Evolutionary conservation across 2,329 filamentous ascomycete species (phyloP), one percentile per base, ranked within the genome.

Genomic region (Periglandula ipomoeae): DNA sequence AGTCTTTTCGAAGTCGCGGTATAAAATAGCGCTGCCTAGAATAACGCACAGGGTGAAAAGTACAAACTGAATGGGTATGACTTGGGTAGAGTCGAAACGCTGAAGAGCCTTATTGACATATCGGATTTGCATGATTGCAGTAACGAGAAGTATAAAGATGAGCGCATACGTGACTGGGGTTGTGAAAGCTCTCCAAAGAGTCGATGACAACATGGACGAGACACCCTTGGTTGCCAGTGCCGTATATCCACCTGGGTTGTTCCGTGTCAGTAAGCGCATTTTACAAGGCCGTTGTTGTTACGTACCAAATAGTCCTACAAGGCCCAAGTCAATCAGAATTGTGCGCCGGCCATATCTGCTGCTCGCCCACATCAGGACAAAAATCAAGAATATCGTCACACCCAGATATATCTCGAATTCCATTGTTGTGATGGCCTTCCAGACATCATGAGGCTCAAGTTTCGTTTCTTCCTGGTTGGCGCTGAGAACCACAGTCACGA

Each of bases 31-130:
- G 59, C 90, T 96, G 49, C 93, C 93, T 46, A 95, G 76, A 57
- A 98, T 97, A 53, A 97, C 93, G 5, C 87, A 95, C 7, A 98
- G 75, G 0, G 93, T 98, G 65, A 98, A 98, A 54, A 94, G 79
- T 44, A 98, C 93, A 59, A 98, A 98, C 61, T 98, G 93, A 13
- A 93, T 93, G 0, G 93, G 93, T 54, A 98, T 98, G 57, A 98
- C 93, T 64, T 96, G 89, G 0, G 93, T 98, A 6, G 93, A 95
- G 65, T 96, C 89, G 70, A 97, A 98, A 42, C 87, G 82, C 64
- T 96, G 90, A 46, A 98, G 73, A 1, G 78, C 76, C 56, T 78
- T 87, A 70, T 97, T 98, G 63, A 98, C 79, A 63, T 97, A 98
- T 62, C 89, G 91, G 58, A 98, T 91, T 69, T 98, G 93, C 85